Evolutionary conservation across 2,329 filamentous ascomycete species (phyloP), one percentile per base, ranked within the genome.

Genomic region (Trichoderma sp.): DNA sequence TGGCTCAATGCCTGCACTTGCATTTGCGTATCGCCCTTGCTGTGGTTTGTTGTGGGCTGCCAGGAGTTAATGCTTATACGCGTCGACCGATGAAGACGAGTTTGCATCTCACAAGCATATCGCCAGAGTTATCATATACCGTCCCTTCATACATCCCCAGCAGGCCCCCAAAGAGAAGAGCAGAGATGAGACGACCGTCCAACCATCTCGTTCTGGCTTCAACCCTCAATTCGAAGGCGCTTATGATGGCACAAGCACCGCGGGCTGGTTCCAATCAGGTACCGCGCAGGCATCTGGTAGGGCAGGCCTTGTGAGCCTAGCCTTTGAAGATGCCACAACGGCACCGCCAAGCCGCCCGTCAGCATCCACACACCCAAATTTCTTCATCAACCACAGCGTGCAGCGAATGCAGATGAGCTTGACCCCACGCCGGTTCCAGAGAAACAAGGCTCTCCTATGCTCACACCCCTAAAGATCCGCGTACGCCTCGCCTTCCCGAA

Each of bases 381-480:
- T 54, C 59, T 54, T 62, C 59, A 44, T 45, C 59, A 54, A 44
- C 54, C 26, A 41, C 57, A 54, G 47, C 64, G 52, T 17, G 59
- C 41, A 44, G 43, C 41, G 30, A 9, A 30, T 63, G 39, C 44
- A 55, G 51, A 63, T 56, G 43, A 63, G 50, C 41, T 57, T 26
- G 51, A 56, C 61, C 63, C 63, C 63, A 59, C 63, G 55, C 52
- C 44, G 28, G 15, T 48, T 21, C 34, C 47, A 39, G 24, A 17
- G 58, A 34, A 45, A 41, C 50, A 62, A 62, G 59, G 62, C 62
- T 64, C 45, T 47, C 43, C 41, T 63, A 66, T 55, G 51, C 41
- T 50, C 65, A 69, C 68, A 7, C 62, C 54, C 62, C 54, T 52
- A 7, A 28, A 9, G 24, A 50, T 39, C 44, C 54, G 21, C 54